Evolutionary conservation across 1,139 yeast species (phyloP).

Genomic region (Scheffersomyces lignicola): DNA sequence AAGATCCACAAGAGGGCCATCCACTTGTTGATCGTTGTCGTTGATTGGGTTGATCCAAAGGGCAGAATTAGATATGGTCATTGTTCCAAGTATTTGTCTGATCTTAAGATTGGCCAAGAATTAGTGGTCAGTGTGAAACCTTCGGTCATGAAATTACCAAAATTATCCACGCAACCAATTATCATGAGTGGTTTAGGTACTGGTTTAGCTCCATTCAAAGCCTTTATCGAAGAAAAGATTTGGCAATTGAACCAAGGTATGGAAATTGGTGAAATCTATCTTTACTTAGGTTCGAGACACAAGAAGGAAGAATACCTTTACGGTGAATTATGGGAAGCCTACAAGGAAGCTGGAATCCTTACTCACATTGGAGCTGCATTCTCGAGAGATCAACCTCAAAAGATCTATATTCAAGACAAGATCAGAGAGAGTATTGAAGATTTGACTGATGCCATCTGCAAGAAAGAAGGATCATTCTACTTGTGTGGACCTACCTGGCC

Average conservation of each 20-base stretch:
- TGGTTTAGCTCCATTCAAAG: conserved; percentile 98
- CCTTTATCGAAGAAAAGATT: conserved; percentile 91
- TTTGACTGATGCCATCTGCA: conserved; percentile 76
- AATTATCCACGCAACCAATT: conserved; percentile 82
- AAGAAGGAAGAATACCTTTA: conserved; percentile 92
- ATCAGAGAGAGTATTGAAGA: conserved; percentile 75
- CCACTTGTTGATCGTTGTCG: conserved; percentile 90
- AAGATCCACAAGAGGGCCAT: conserved; percentile 88
- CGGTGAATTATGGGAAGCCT: conserved; percentile 98
- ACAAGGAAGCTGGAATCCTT: conserved; percentile 84
- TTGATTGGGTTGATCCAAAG: conserved; percentile 88
- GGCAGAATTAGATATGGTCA: conserved; percentile 93
- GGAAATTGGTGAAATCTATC: conserved; percentile 85
- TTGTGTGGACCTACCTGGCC: conserved; percentile 99
- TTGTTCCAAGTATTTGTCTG: conserved; percentile 87
- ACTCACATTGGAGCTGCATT: conserved; percentile 98
- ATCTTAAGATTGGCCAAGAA: conserved; percentile 76
- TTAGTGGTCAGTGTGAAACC: conserved; percentile 94
- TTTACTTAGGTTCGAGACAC: conserved; percentile 94
- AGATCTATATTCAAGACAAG: conserved; percentile 93
- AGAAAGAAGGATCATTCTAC: conserved; percentile 84
- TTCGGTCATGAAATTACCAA: conserved; percentile 95
- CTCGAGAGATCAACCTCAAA: conserved; percentile 95
- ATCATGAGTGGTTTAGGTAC: conserved; percentile 98
- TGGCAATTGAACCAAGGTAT: conserved; percentile 90